phyloP scores from a whole-genome alignment of 2,329 filamentous ascomycete genomes.

The Xylariaceae sp. region DNA sequence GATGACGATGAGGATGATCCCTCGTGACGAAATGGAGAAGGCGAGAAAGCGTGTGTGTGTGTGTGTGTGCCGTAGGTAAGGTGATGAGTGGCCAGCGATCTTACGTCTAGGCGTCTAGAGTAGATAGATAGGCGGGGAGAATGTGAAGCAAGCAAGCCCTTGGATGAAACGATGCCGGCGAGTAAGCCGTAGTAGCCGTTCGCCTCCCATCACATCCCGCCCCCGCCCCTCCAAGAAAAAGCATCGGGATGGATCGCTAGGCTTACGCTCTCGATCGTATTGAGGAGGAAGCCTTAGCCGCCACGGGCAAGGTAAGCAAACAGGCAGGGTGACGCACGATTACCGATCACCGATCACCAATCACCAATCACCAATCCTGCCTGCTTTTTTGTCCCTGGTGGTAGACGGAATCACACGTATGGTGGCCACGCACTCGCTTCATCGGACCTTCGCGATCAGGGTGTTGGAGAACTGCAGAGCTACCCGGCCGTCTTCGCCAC shows the following conservation, averaged over 20 bases:
- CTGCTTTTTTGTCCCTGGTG: not conserved
- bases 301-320: not conserved
- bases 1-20: not conserved
- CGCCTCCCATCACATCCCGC: not conserved
- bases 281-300: slow-evolving; percentile 1
- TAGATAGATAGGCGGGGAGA: not conserved
- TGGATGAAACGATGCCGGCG: not conserved
- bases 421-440: not conserved
- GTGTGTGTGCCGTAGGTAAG: too few species aligned
- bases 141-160: too few species aligned
- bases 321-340: not conserved
- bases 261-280: not conserved
- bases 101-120: not conserved
- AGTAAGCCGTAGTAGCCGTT: not conserved
- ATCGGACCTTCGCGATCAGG: slow-evolving; percentile 31
- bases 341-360: too few species aligned
- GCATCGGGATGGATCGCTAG: not conserved
- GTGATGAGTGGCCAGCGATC: too few species aligned
- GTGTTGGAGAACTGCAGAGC: slow-evolving; percentile 64
- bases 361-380: not conserved
- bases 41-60: too few species aligned
- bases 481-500: slow-evolving; percentile 51
- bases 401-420: not conserved
- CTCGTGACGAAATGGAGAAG: not conserved
- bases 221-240: slow-evolving; percentile 1